Evolutionary conservation across 306 rosid species (phyloP), one percentile per base, ranked within the genome.

Genomic region (Prunus mongolica): DNA sequence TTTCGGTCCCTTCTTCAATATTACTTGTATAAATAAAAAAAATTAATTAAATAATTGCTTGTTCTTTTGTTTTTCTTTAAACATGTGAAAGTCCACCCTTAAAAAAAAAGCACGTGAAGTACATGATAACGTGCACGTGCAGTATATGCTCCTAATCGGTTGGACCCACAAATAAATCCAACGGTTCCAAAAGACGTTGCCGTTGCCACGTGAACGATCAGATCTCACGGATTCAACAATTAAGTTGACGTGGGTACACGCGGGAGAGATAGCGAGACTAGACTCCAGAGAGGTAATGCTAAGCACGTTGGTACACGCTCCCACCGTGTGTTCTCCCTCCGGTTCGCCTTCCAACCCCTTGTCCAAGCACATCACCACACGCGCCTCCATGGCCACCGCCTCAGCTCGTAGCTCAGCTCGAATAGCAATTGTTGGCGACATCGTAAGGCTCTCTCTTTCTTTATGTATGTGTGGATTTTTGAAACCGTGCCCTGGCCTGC

Each of bases 391-490:
- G 97, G 90, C 93, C 64, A 65, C 88, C 77, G 55, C 87, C 32
- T 56, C 41, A 65, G 69, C 49, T 65, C 27, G 50, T 5, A 15
- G 67, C 56, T 57, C 68, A 18, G 85, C 88, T 78, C 95, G 97
- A 54, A 88, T 92, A 20, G 97, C 86, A 32, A 76, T 94, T 73
- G 90, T 94, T 25, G 96, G 98, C 28, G 97, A 92, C 76, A 89
- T 92, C 73, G 97, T 95, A 80, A 83, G 79, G 50, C 76, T 83
- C 72, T 76, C 77, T 65, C 72, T 79, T 62, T 50, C 60, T 11
- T 45, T 14, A n/a, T 64, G 34, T 6, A 12, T 6, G 13, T 38
- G 12, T 49, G 52, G 63, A 12, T 69, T 45, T 67, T 3, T 1
- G 16, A 66, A 13, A 13, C 57, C 45, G 22, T 49, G 12, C 6